Evolutionary conservation across 1,284 basidiomycete species (phyloP).

Genomic region (Abortiporus biennis): DNA sequence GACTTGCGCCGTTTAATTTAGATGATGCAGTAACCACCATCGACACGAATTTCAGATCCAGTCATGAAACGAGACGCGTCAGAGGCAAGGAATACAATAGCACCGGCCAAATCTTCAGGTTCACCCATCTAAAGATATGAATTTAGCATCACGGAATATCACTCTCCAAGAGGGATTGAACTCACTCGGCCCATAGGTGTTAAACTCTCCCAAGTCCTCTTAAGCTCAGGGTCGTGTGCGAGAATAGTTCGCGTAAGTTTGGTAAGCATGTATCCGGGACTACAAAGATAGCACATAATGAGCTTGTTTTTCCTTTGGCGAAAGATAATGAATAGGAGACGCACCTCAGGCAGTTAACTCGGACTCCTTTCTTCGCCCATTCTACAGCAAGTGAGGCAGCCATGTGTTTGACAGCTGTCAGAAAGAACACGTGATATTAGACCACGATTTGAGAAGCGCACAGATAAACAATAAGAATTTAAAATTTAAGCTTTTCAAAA

Average conservation of each 20-base stretch:
- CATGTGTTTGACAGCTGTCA: constrained; percentile 79
- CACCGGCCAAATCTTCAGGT: constrained; percentile 71
- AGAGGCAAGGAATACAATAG: constrained; percentile 79
- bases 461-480: background rate
- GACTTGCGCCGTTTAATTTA: too few species aligned
- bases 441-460: background rate
- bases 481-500: background rate
- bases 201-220: constrained; percentile 85
- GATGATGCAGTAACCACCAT: constrained; percentile 78
- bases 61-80: constrained; percentile 87
- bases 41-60: constrained; percentile 78
- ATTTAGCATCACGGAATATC: constrained; percentile 9
- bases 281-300: constrained; percentile 20
- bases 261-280: constrained; percentile 89
- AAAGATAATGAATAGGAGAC: constrained; percentile 9
- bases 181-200: constrained; percentile 85
- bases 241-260: constrained; percentile 80
- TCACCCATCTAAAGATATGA: constrained; percentile 55
- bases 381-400: constrained; percentile 82
- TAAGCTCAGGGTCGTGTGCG: constrained; percentile 64
- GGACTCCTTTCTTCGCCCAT: constrained; percentile 82
- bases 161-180: constrained; percentile 10
- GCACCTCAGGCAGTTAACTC: constrained; percentile 77
- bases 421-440: background rate
- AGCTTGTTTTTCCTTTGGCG: background rate